Percentiles rank a stretch among this genome's conserved stretches.
These are phyloP conservation scores for Pinus tabuliformis DNA, from an alignment of 75 land plant genomes.

Conservation along the genomic window DNA sequence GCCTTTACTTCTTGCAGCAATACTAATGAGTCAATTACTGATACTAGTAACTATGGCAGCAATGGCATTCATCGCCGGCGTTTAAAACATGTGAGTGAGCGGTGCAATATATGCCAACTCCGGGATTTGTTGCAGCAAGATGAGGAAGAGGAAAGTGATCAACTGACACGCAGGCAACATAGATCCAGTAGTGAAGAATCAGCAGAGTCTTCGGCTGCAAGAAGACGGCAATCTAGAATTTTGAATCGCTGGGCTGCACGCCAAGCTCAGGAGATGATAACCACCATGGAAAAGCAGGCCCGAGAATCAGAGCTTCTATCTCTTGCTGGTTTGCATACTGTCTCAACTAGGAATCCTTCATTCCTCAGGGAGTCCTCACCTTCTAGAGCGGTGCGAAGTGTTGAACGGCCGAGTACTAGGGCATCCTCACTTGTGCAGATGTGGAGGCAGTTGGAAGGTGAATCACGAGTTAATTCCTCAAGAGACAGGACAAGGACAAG, in stretches of 20 bases:
- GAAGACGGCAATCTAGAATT: conserved; percentile 8
- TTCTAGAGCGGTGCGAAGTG: conserved; percentile 22
- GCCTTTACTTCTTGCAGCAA: conserved; percentile 27
- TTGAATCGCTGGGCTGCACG: conserved; percentile 29
- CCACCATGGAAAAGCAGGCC: conserved; percentile 23
- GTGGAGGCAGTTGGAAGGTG: conserved; percentile 52
- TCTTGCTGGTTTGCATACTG: conserved; percentile 78
- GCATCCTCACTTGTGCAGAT: conserved; percentile 52
- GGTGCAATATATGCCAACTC: conserved; percentile 6
- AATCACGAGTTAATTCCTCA: conserved; percentile 26
- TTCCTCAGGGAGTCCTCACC: conserved; percentile 55
- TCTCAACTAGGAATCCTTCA: conserved; percentile 84
- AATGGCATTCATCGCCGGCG: conserved; percentile 2
- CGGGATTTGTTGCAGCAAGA: not conserved
- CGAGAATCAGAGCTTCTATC: conserved; percentile 48
- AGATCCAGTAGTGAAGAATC: conserved; percentile 39
- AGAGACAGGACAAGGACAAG: conserved; percentile 28
- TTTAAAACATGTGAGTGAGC: conserved; percentile 8
- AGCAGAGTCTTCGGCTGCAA: conserved; percentile 19
- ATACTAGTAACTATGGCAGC: not conserved
- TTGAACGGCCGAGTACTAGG: conserved; percentile 16
- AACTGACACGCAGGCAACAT: conserved; percentile 36
- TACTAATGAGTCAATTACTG: conserved; percentile 8
- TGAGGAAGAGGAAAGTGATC: conserved; percentile 43
- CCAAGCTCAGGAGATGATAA: conserved; percentile 27